A percentile compares a stretch with the other conserved stretches of the same genome.
Evolutionary conservation across 257 asterid species (phyloP).

Genomic region (Nicotiana knightiana): DNA sequence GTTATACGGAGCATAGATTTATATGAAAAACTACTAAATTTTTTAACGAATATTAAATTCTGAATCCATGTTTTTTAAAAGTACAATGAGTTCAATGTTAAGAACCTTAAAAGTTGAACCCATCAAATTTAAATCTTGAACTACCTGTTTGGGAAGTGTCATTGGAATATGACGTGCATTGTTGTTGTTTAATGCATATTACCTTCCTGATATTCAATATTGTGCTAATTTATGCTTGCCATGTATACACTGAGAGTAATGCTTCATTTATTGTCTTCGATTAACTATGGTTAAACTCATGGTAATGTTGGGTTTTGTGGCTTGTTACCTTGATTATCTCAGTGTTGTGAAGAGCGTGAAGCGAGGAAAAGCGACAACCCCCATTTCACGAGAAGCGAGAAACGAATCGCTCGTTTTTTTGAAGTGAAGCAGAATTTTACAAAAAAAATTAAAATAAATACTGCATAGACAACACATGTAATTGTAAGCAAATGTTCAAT

Average conservation of each 20-base stretch:
- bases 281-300: neutral
- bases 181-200: neutral
- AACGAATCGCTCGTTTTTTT: too few relatives aligned
- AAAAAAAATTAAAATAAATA: too few relatives aligned
- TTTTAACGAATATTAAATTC: neutral
- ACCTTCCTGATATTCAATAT: neutral
- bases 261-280: neutral
- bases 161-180: neutral
- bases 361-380: too few relatives aligned
- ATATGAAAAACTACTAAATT: neutral
- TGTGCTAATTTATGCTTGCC: neutral
- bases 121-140: too few relatives aligned
- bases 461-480: too few relatives aligned
- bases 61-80: neutral
- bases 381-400: too few relatives aligned
- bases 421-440: too few relatives aligned
- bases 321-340: neutral
- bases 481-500: too few relatives aligned
- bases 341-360: too few relatives aligned
- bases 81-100: neutral
- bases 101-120: neutral
- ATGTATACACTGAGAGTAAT: neutral
- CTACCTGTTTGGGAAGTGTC: neutral
- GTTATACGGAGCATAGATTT: neutral
- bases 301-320: neutral